phyloP scores from a whole-genome alignment of 2,329 filamentous ascomycete genomes.

The Sporothrix inflata region DNA sequence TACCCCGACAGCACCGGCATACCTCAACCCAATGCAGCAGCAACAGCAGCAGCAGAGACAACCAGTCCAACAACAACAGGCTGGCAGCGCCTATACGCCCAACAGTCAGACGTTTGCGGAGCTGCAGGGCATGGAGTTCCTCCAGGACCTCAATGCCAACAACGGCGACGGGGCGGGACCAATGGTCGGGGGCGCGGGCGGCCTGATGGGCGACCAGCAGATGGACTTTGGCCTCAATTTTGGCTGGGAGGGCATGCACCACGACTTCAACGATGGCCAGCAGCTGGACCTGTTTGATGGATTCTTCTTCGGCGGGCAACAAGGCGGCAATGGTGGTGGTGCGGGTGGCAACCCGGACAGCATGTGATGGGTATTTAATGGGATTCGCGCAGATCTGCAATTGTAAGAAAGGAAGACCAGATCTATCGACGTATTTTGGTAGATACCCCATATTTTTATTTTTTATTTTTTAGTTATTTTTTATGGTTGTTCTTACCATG shows the following conservation, averaged over 20 bases:
- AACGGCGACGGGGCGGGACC: conserved; percentile 34
- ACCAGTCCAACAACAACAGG: conserved; percentile 30
- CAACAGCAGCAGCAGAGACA: conserved; percentile 39
- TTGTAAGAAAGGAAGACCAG: background rate
- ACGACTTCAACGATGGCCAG: conserved; percentile 63
- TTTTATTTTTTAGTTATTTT: background rate
- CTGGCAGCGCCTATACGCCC: conserved; percentile 31
- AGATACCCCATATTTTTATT: background rate
- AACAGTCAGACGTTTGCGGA: conserved; percentile 49
- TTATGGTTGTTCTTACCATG: background rate
- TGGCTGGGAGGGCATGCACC: conserved; percentile 64
- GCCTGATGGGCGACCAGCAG: conserved; percentile 47
- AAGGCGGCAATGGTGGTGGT: conserved; percentile 35
- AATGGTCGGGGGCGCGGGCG: background rate
- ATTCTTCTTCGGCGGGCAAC: conserved; percentile 69
- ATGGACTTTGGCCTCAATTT: conserved; percentile 70
- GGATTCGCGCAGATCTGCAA: no score
- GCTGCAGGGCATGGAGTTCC: conserved; percentile 58
- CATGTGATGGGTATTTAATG: background rate
- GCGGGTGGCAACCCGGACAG: conserved; percentile 17
- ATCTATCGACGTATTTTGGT: conserved; percentile 16
- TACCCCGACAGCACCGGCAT: conserved; percentile 24
- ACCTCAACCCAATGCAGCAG: conserved; percentile 30
- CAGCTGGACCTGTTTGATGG: conserved; percentile 71
- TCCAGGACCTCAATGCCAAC: conserved; percentile 48